Conservation (phyloP, 2,329 filamentous ascomycete species). For the Nemania sp. region DNA sequence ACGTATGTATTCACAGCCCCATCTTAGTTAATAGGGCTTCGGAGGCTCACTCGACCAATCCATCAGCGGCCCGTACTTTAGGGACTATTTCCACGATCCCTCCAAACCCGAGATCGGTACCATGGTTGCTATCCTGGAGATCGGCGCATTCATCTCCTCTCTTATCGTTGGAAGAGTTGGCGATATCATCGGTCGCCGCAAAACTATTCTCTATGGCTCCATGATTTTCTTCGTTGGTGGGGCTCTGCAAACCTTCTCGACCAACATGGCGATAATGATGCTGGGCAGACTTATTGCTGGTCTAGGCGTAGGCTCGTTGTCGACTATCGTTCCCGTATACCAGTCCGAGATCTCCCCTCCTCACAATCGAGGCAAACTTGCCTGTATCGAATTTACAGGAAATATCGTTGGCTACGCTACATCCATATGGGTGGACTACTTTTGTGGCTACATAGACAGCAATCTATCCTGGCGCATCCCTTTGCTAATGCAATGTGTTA, state of each 20-base stretch:
- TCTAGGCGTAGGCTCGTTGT: constrained; percentile 84
- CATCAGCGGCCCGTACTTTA: constrained; percentile 79
- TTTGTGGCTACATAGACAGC: constrained; percentile 85
- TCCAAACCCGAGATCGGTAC: constrained; percentile 87
- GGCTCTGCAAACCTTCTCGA: constrained; percentile 80
- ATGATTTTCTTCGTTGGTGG: constrained; percentile 86
- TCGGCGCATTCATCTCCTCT: constrained; percentile 91
- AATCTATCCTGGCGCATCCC: constrained; percentile 91
- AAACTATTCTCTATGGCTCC: constrained; percentile 91
- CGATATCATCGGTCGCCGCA: constrained; percentile 86
- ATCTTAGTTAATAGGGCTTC: not conserved
- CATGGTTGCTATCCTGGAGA: constrained; percentile 95
- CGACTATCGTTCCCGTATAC: constrained; percentile 91
- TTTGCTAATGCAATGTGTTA: constrained; percentile 88
- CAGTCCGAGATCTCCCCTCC: constrained; percentile 95
- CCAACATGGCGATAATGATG: constrained; percentile 88
- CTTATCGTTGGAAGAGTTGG: constrained; percentile 84
- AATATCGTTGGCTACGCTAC: constrained; percentile 96
- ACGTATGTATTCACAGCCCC: constrained; percentile 53
- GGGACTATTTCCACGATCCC: constrained; percentile 89
- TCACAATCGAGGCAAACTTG: constrained; percentile 92
- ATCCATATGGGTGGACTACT: constrained; percentile 98
- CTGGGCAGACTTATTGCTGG: constrained; percentile 81
- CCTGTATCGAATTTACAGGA: constrained; percentile 96
- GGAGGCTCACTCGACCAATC: constrained; percentile 22